Evolutionary conservation across 495 filamentous ascomycete species (phyloP), one percentile per base, ranked within the genome.

Genomic region (Daldinia loculata): DNA sequence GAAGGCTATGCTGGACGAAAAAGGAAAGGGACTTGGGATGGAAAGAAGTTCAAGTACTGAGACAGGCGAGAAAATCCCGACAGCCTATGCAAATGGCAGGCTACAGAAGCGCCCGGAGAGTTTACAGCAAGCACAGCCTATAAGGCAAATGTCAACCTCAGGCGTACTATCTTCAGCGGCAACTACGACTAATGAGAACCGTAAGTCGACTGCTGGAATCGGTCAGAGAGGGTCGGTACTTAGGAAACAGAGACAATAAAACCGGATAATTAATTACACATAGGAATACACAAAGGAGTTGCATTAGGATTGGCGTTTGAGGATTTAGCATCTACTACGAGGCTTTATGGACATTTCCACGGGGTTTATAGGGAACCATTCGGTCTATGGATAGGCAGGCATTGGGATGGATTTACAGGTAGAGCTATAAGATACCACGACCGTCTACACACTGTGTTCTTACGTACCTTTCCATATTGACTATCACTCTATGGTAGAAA

Each of bases 31-130:
- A 0, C 7, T 58, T 22, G 65, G 61, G 17, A 62, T 59, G 56
- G 70, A 72, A 14, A 50, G 65, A 17, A 68, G 65, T 29, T 72
- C 65, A 39, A 72, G 65, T 29, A 62, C 65, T n/a, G 70, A 72
- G 2, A 68, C 61, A 14, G 70, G 70, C 38, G 70, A 72, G 57
- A 72, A 66, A 51, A 68, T 72, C 4, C 60, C 60, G 7, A 24
- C 56, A 2, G 69, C 14, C 12, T 72, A 72, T 26, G 4, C 53
- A 15, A 56, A 59, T 19, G 24, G 63, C n/a, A 67, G 15, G 8
- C n/a, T 67, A 45, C 69, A 67, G 9, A 72, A 64, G 30, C 63
- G 59, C 24, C 48, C 63, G 0, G 62, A 62, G 14, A 64, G 64
- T 19, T 26, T 62, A 17, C 61, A 41, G 27, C 45, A 29, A n/a